Base-by-base conservation (phyloP, 371 early-diverging fungal genomes). In the Mortierella sp. region DNA sequence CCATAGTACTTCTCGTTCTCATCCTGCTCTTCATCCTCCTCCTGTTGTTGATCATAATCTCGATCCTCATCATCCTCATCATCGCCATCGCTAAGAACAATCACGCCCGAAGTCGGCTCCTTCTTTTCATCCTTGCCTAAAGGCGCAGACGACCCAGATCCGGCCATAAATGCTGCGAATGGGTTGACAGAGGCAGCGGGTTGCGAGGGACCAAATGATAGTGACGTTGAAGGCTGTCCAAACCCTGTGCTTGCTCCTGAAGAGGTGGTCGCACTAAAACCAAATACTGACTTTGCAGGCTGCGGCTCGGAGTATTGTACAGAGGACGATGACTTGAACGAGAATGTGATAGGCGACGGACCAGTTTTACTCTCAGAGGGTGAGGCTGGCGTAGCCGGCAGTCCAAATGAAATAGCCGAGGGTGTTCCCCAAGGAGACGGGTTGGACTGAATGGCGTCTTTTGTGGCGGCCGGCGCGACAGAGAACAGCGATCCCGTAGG, bases 71-170 rank as follows among this genome's bases (percentile, higher is more conserved):
- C 52, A 14, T 31, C 44, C 3, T 31, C 32, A 17, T 52, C 52
- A 15, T 60, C 61, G 5, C 34, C 61, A 23, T 44, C 60, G 32
- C 46, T 61, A 32, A 50, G 17, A 14, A 19, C 24, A 24, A 61
- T 34, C 17, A 60, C 31, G 19, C 43, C 41, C 7, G 52, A 32
- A 14, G 12, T 17, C 6, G 31, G 41, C 24, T 48, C 37, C 6
- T 41, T 39, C n/a, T n/a, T n/a, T 1, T 61, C 46, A 6, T 21
- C 12, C n/a, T 60, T 37, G 23, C 24, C 47, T 15, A 6, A 34
- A 17, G 28, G 2, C 19, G 2, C 27, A 19, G 17, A 26, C 12
- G 42, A 31, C 19, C 23, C 4, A 30, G 39, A 30, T 1, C 21
- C 15, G 24, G 23, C 8, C 15, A 26, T 52, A 41, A 57, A 32